Base-by-base conservation (phyloP, 352 stramenopile species). In the Phytophthora kernoviae region DNA sequence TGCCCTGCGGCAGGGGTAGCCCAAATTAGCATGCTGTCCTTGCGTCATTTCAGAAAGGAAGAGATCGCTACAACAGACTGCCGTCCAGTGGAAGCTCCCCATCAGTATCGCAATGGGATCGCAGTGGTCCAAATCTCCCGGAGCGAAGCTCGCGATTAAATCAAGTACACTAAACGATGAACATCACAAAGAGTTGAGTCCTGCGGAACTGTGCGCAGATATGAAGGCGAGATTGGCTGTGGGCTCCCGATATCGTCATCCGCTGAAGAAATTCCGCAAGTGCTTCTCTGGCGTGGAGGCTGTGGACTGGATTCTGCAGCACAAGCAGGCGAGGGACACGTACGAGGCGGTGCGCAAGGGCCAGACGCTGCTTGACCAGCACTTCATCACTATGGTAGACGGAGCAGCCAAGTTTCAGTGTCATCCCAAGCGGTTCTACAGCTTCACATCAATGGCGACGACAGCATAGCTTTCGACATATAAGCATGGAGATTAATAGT, bases 301-400 rank as follows among this genome's bases (percentile, higher is more conserved):
- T 18, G 81, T 89, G 36, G 68, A 87, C 64, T 91, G 81, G 79
- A 87, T 91, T 75, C 70, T 91, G 33, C 66, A 88, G 65, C 77
- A 84, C 62, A 82, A 82, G 67, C 78, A 89, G 47, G 81, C 79
- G 45, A 84, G 79, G 56, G 81, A 76, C 14, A 74, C 79, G 22
- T 70, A 62, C 40, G 78, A 89, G 54, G 81, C 79, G 33, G 74
- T 87, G 32, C 81, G 77, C 65, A 89, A 89, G 42, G 82, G 79
- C 45, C 77, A 89, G 65, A 80, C 68, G 5, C 58, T 91, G 51
- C 52, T 89, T 33, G 59, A 52, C 24, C 69, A 59, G 49, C 62
- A 71, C 10, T 83, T 84, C 48, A 76, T 91, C 22, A 73, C 84
- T 56, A 86, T 88, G 41, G 77, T 88, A 11, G 77, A 89, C 54